A percentile compares a stretch with the other conserved stretches of the same genome.
phyloP scores from a whole-genome alignment of 2,329 filamentous ascomycete species.

The Chaetomium globosum region DNA sequence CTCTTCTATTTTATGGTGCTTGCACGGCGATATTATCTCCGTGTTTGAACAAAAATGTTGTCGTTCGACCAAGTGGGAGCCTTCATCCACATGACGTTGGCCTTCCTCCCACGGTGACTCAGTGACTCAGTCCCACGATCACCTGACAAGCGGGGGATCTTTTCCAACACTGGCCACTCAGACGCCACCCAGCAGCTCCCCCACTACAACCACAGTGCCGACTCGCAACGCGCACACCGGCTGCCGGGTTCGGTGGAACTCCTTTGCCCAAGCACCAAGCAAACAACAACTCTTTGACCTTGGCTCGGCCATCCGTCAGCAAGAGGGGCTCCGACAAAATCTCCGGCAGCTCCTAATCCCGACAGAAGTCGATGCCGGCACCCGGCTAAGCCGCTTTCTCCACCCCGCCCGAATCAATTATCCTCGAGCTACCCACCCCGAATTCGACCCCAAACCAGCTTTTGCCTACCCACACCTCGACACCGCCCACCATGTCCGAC shows the following conservation, averaged over 20 bases:
- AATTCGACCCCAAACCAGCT: neutral
- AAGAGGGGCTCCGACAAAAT: conserved; percentile 13
- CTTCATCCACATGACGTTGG: conserved; percentile 33
- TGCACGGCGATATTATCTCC: conserved; percentile 9
- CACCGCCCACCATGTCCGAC: neutral
- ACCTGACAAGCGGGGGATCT: conserved; percentile 35
- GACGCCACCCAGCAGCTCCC: conserved; percentile 16
- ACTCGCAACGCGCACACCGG: conserved; percentile 18
- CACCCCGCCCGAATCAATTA: neutral
- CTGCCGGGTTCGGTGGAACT: conserved; percentile 4
- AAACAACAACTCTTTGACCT: neutral
- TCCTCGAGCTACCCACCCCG: neutral
- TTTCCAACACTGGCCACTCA: neutral
- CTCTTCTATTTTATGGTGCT: conserved; percentile 15
- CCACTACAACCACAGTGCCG: conserved; percentile 16
- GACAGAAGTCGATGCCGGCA: conserved; percentile 10
- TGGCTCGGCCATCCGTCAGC: conserved; percentile 10
- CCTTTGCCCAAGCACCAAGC: neutral
- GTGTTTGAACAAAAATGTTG: conserved; percentile 14
- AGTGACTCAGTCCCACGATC: conserved; percentile 36
- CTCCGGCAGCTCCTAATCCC: conserved; percentile 3
- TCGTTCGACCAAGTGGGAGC: conserved; percentile 17
- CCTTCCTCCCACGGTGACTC: conserved; percentile 8
- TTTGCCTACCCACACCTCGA: neutral
- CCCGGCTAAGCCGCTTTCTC: neutral